Evolutionary conservation across 305 asterid genomes (phyloP), one percentile per base, ranked within the genome.

Genomic region (Solanum hybrid): DNA sequence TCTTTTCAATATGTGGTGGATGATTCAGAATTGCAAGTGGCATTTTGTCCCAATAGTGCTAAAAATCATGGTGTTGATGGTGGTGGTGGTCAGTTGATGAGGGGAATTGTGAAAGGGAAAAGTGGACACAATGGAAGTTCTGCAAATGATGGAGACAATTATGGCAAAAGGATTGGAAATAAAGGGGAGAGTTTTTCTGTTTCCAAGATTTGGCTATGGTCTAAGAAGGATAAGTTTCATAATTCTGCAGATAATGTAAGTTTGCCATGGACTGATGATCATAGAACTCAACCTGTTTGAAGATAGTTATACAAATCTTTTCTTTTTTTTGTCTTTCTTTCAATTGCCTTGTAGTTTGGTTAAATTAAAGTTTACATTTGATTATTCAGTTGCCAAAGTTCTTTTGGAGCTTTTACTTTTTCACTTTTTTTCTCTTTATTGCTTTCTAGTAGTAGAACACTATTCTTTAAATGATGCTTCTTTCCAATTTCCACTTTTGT

Each of bases 141-240:
- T 88, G 46, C 93, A 31, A 86, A 75, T 91, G 95, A 91, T 72
- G 95, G 86, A 29, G 97, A 81, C 86, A 71, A 72, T 87, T 93
- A 91, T 79, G 96, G 93, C 89, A 97, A 97, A 96, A 97, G 82
- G 89, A 94, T 89, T 75, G 93, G 97, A 87, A 94, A 92, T 94
- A 94, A 93, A 94, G 97, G 97, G 89, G 99, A 97, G 87, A 97
- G 99, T 94, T 96, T 96, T 91, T 96, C 99, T 87, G 97, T 96
- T 92, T 97, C 99, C 89, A 97, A 97, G 94, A 96, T 96, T 22
- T 97, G 99, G 99, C 84, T 93, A 51, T 97, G 99, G 98, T 94
- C 99, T 92, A 97, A 94, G 93, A 95, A 95, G 91, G 96, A 95
- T 92, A 95, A 93, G 91, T 91, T 93, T 88, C 90, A 92, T 77